Conservation (phyloP, 768 basidiomycete genomes). For the Auriscalpium vulgare region DNA sequence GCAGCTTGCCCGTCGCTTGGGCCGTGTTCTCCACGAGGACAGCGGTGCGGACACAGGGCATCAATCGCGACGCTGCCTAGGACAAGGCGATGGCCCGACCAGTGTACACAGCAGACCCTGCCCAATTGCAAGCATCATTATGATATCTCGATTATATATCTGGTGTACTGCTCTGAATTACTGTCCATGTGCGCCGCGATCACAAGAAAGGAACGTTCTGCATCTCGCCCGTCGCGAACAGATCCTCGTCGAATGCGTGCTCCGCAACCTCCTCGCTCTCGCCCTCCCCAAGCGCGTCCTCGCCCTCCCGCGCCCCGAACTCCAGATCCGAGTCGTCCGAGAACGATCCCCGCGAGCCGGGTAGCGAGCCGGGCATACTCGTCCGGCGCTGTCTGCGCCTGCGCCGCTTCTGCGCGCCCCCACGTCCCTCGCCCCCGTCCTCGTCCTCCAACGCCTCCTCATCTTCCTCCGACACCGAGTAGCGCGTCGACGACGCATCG, state of each 20-base stretch:
- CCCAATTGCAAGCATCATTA: too few species aligned
- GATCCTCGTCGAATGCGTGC: constrained; percentile 71
- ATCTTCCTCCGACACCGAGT: constrained; percentile 32
- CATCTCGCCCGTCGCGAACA: constrained; percentile 79
- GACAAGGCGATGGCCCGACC: too few species aligned
- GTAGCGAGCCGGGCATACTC: constrained; percentile 82
- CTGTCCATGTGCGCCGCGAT: neutral
- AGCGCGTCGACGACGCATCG: constrained; percentile 41
- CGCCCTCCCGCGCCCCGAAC: constrained; percentile 21
- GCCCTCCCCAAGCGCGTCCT: constrained; percentile 25
- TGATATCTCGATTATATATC: neutral
- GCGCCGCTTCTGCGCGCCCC: constrained; percentile 18
- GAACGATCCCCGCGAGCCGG: constrained; percentile 17
- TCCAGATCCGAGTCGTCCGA: constrained; percentile 41
- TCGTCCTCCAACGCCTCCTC: constrained; percentile 9
- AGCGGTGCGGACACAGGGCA: too few species aligned
- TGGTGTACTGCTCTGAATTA: neutral
- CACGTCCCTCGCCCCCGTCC: constrained; percentile 36
- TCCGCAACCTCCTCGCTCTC: constrained; percentile 59
- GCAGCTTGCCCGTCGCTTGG: too few species aligned
- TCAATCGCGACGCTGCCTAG: too few species aligned
- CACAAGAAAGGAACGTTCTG: constrained; percentile 64
- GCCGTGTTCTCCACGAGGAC: too few species aligned
- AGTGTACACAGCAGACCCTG: too few species aligned
- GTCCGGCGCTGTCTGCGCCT: constrained; percentile 56